Evolutionary conservation across 2,329 filamentous ascomycete species (phyloP).

Genomic region (Colletotrichum orbiculare): DNA sequence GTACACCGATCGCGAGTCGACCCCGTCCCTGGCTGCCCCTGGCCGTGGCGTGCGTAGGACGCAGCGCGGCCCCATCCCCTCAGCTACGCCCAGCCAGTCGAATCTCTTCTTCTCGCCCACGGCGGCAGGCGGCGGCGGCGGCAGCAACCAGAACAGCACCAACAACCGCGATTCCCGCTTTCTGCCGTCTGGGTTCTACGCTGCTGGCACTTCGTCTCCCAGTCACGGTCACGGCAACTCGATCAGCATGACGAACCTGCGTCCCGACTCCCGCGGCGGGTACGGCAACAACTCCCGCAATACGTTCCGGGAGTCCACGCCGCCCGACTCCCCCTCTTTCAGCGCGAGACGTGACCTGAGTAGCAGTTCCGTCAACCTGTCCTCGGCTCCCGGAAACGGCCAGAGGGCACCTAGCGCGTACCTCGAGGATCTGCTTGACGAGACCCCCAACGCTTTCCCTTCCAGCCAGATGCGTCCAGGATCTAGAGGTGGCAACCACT

Average conservation of each 20-base stretch:
- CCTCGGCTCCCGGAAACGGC: constrained; percentile 65
- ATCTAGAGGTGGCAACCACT: constrained; percentile 25
- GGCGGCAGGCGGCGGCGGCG: constrained; percentile 73
- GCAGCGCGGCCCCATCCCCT: constrained; percentile 62
- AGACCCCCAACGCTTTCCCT: constrained; percentile 68
- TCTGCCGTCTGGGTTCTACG: constrained; percentile 91
- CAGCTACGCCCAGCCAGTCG: constrained; percentile 69
- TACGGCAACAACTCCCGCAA: constrained; percentile 54
- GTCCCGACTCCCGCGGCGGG: constrained; percentile 66
- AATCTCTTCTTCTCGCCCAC: constrained; percentile 97
- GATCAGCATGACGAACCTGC: constrained; percentile 71
- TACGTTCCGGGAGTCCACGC: constrained; percentile 61
- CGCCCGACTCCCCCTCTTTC: constrained; percentile 73
- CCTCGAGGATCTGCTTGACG: constrained; percentile 88
- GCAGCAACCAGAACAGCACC: constrained; percentile 58
- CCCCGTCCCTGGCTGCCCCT: constrained; percentile 60
- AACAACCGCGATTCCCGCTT: constrained; percentile 76
- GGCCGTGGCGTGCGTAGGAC: constrained; percentile 63
- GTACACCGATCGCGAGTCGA: constrained; percentile 69
- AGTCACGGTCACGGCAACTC: constrained; percentile 59
- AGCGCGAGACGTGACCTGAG: constrained; percentile 62
- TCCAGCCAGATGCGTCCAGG: constrained; percentile 51
- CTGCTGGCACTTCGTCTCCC: constrained; percentile 69
- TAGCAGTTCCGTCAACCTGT: constrained; percentile 75
- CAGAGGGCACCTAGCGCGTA: constrained; percentile 88